Base-by-base conservation (phyloP, 179 eudicot genomes). In the Beta lomatogona region DNA sequence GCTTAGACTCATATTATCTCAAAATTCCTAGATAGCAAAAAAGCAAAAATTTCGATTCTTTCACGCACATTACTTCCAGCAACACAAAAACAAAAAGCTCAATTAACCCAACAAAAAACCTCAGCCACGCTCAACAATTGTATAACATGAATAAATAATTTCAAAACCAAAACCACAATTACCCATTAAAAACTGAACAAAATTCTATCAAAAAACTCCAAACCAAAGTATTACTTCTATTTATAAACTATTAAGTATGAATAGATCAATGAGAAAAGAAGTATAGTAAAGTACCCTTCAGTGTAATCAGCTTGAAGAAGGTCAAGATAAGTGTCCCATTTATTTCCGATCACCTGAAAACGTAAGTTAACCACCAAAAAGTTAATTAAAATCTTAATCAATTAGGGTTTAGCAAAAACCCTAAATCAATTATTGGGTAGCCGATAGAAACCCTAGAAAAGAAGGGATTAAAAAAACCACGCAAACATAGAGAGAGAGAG, bases 311-410 rank as follows among this genome's bases (percentile, higher is more conserved):
- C 90, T 81, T 94, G 98, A 61, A 94, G 95, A 84, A 94, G 94
- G 78, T 94, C 98, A 74, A 94, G 95, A 75, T 94, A 94, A 5
- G 88, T 83, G 72, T 94, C 98, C 98, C 97, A 94, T 82, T 94
- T 94, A 85, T 94, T 92, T 19, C 98, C 98, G 80, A 94, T 94
- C 7, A 94, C 98, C 98, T 93, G 52, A 53, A 76, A 68, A 53
- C 3, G 63, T 31, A 28, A 9, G 6, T 16, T 9, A 12, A 57
- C 21, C 48, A 58, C 15, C 12, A 25, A 74, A 73, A 53, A 55
- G 41, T 64, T 11, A 14, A 36, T 36, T 36, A 36, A 36, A 36
- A 36, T 36, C 41, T 36, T 36, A 57, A 9, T 10, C 1, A n/a
- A 53, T 52, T 31, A 31, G 77, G 77, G 65, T 75, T 75, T 75